Conservation (phyloP, 345 rosid species). For the Diplotaxis tenuifolia region DNA sequence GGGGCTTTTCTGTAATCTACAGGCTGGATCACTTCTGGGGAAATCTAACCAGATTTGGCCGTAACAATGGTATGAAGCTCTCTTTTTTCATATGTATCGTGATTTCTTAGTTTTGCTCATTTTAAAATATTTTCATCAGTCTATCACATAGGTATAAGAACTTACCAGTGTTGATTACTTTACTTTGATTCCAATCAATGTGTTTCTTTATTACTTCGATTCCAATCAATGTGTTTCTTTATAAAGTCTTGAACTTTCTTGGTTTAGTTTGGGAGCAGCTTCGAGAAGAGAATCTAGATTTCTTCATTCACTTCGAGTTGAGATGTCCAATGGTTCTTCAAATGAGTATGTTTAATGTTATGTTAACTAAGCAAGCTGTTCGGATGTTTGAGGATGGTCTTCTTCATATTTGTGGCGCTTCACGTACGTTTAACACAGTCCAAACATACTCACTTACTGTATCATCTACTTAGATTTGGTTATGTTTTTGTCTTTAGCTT, state of each 20-base stretch:
- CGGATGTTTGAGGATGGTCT: not conserved
- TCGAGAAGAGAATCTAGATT: not conserved
- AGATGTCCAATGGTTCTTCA: not conserved
- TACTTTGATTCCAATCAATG: too few species aligned
- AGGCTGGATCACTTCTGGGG: too few species aligned
- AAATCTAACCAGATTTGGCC: too few species aligned
- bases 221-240: too few species aligned
- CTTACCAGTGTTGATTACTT: not conserved
- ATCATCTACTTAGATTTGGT: not conserved
- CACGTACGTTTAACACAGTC: constrained; percentile 9
- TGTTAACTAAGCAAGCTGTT: not conserved
- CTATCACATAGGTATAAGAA: not conserved
- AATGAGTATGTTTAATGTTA: not conserved
- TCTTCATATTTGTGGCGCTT: not conserved
- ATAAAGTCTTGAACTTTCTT: not conserved
- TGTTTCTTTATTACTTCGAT: too few species aligned
- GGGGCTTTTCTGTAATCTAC: too few species aligned
- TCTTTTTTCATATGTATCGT: too few species aligned
- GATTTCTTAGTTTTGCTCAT: too few species aligned
- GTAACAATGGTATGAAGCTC: too few species aligned
- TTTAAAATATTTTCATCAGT: too few species aligned
- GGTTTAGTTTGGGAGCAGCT: constrained; percentile 29
- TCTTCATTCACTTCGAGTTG: not conserved
- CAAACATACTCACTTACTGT: not conserved
- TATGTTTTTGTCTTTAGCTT: not conserved